Base-by-base conservation (phyloP, 768 basidiomycete genomes). In the Ramaria sp. region DNA sequence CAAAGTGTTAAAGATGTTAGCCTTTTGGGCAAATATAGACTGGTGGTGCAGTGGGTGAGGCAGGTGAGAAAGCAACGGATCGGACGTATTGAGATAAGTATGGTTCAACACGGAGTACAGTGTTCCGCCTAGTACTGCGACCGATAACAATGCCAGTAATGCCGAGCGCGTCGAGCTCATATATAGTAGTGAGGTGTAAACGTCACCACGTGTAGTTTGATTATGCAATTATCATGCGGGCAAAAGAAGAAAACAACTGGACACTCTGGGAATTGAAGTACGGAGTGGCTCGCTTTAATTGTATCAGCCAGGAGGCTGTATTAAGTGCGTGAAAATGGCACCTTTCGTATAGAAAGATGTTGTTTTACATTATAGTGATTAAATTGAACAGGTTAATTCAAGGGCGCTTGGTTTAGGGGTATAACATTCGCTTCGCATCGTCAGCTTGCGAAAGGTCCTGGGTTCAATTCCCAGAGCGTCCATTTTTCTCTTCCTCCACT, bases 71-170 rank as follows among this genome's bases (percentile, higher is more conserved):
- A 89, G 71, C 52, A 83, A 69, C 2, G 86, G 86, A 65, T 91
- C 73, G 17, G 92, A 93, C 3, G 91, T 93, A 72, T 93, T 86
- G 62, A 94, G 83, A 61, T 82, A 91, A 15, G 88, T 86, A 60
- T 75, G 64, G 64, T 83, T 70, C 30, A 76, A 42, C 52, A 86
- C 72, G 1, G 85, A 89, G 64, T 84, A 86, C 17, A 73, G 60
- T 3, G 87, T 90, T 45, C 86, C 88, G 50, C 77, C 64, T 57
- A 79, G 57, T 33, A 86, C 71, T 34, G 83, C 69, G 47, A 71
- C 65, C 3, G 57, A 47, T 13, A 60, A 45, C 19, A 57, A 30
- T 15, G 38, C 9, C n/a, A 60, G 56, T 19, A 39, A 20, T 15
- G 0, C 80, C 71, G 24, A 83, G 60, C 12, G 69, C 63, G 27